Base-by-base conservation (phyloP, 2,329 filamentous ascomycete genomes). In the Zymoseptoria passerinii region DNA sequence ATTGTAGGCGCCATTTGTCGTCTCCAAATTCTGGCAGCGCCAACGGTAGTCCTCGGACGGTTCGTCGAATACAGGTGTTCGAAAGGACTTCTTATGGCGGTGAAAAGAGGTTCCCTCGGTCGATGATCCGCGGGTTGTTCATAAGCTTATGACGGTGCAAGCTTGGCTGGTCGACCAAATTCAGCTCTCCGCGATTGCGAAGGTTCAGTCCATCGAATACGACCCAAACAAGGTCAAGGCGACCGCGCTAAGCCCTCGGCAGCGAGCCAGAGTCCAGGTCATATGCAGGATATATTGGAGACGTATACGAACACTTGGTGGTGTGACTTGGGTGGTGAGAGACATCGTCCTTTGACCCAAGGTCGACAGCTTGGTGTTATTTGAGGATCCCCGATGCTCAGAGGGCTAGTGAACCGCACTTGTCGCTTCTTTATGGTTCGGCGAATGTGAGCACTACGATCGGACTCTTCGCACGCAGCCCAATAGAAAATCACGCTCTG, bases 401-500 rank as follows among this genome's bases (percentile, higher is more conserved):
- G 4, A 23, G 23, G 23, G 23, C 23, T 23, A 44, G 7, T 44
- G 35, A 13, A 44, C 35, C 23, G 35, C n/a, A 44, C 35, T 44
- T 16, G 2, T 44, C 35, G 13, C 10, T 16, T 5, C 16, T 44
- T 44, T n/a, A 4, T 44, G 10, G 35, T 44, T n/a, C 3, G n/a
- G 13, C 35, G n/a, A 44, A 5, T n/a, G 16, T 44, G 35, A 44
- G 35, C 35, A 44, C 35, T 44, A 44, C n/a, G 35, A n/a, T 52
- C 50, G 50, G 23, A 52, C 23, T 28, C 50, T 27, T 28, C 23
- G 23, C 23, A 52, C 19, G 23, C 50, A 52, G 18, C 29, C 52
- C 18, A 54, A n/a, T 27, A 58, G 20, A 19, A 58, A 53, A 23
- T 35, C 10, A 28, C 52, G 52, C 57, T 61, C 59, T 3, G 50